These are phyloP conservation scores for Cryphonectria japonica DNA, from an alignment of 2,329 filamentous ascomycete genomes.

Conservation along the genomic window DNA sequence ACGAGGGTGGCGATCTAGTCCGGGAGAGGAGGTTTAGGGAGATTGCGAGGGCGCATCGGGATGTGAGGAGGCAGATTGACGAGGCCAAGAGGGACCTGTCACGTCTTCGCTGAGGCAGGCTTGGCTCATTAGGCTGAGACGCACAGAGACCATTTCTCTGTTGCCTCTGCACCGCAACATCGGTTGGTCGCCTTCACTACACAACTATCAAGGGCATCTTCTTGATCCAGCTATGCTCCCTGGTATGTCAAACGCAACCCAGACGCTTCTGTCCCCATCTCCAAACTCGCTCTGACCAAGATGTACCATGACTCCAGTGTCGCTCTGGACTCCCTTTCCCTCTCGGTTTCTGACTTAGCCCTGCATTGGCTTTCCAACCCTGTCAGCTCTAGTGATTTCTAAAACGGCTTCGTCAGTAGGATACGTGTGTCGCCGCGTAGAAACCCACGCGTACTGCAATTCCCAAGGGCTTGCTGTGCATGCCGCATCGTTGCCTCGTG, in stretches of 20 bases:
- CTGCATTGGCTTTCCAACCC: not conserved
- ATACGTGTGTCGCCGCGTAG: conserved; percentile 2
- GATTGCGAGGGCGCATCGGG: conserved; percentile 54
- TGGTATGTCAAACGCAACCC: not conserved
- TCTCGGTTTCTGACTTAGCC: not conserved
- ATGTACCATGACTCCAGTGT: not conserved
- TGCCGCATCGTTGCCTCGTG: not conserved
- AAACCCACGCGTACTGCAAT: not conserved
- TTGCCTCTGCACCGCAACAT: not conserved
- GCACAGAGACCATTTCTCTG: not conserved
- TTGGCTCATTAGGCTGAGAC: not conserved
- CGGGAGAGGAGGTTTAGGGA: conserved; percentile 58
- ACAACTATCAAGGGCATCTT: not conserved
- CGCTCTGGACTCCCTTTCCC: not conserved
- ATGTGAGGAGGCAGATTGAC: conserved; percentile 54
- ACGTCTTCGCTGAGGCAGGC: conserved; percentile 16
- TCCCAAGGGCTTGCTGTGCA: not conserved
- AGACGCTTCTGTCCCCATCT: not conserved
- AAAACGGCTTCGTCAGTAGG: not conserved
- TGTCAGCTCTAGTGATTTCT: not conserved
- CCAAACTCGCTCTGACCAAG: not conserved
- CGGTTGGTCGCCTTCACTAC: not conserved
- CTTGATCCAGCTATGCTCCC: not conserved
- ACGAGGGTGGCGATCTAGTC: conserved; percentile 30
- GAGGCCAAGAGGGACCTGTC: conserved; percentile 55